A percentile compares a stretch with the other conserved stretches of the same genome.
phyloP scores from a whole-genome alignment of 192 early-diverging fungal genomes.

The Umbelopsis ramanniana region DNA sequence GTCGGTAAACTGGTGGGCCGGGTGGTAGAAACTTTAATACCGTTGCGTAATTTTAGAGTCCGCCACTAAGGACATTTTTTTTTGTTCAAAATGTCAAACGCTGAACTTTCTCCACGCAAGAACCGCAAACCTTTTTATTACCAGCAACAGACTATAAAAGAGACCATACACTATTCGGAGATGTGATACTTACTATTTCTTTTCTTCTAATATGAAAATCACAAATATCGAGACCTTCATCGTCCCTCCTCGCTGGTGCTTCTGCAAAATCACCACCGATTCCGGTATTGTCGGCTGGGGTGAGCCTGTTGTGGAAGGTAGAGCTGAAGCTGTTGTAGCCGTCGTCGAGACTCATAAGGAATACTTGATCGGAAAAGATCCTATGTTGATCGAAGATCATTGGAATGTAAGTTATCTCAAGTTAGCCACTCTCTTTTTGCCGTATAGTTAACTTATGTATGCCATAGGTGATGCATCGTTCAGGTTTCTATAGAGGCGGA shows the following conservation, averaged over 20 bases:
- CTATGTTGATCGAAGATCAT: conserved; percentile 27
- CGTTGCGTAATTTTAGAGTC: neutral
- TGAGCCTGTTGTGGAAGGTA: conserved; percentile 24
- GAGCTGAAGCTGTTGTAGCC: conserved; percentile 11
- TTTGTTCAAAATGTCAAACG: neutral
- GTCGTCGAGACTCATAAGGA: conserved; percentile 1
- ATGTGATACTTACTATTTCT: neutral
- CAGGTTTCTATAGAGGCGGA: conserved; percentile 22
- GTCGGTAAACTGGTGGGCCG: neutral
- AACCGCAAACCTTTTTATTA: conserved; percentile 9
- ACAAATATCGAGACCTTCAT: conserved; percentile 23
- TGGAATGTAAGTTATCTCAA: conserved; percentile 7
- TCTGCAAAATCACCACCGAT: conserved; percentile 16
- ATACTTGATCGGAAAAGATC: conserved; percentile 29
- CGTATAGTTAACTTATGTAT: no score
- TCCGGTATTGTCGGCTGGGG: conserved; percentile 22
- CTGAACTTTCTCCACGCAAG: neutral
- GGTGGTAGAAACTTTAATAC: neutral
- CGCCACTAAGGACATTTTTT: neutral
- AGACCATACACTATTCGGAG: neutral
- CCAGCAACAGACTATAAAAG: neutral
- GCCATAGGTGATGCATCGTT: conserved; percentile 12
- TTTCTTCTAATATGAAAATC: conserved; percentile 19
- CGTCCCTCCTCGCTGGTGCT: conserved; percentile 23
- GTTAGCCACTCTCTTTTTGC: neutral